Evolutionary conservation across 2,329 filamentous ascomycete species (phyloP).

Genomic region (Stemphylium vesicarium): DNA sequence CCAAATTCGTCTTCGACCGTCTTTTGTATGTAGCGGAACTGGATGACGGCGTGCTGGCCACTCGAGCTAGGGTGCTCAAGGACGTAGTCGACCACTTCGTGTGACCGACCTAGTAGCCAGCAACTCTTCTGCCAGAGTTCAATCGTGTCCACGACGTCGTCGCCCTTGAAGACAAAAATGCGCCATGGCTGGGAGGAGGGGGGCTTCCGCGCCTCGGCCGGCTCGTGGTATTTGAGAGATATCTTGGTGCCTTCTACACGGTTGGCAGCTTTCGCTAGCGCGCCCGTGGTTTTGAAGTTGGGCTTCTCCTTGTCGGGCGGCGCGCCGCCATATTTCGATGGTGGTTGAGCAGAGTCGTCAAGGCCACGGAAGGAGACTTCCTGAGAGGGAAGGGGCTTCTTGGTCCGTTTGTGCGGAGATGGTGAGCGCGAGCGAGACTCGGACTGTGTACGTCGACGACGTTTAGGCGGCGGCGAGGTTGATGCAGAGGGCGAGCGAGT

Average conservation of each 20-base stretch:
- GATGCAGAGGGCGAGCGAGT: slow-evolving; percentile 36
- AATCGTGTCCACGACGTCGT: slow-evolving; percentile 80
- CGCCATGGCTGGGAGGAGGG: slow-evolving; percentile 81
- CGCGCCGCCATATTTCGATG: slow-evolving; percentile 42
- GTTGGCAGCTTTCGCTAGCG: slow-evolving; percentile 88
- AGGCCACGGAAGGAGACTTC: slow-evolving; percentile 52
- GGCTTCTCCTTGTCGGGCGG: slow-evolving; percentile 77
- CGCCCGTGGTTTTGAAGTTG: slow-evolving; percentile 81
- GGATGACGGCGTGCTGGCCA: slow-evolving; percentile 93
- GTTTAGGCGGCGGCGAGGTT: slow-evolving; percentile 42
- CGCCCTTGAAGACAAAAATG: slow-evolving; percentile 89
- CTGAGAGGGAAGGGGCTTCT: slow-evolving; percentile 55
- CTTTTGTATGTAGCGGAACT: slow-evolving; percentile 86
- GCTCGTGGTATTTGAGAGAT: slow-evolving; percentile 94
- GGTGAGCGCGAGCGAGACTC: slow-evolving; percentile 48
- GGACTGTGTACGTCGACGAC: slow-evolving; percentile 40
- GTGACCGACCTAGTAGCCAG: slow-evolving; percentile 88
- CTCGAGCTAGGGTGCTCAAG: slow-evolving; percentile 92
- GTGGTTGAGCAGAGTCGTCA: slow-evolving; percentile 37
- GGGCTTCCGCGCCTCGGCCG: slow-evolving; percentile 88
- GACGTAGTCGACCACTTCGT: slow-evolving; percentile 78
- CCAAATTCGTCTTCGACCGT: slow-evolving; percentile 84
- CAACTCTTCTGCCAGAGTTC: slow-evolving; percentile 78
- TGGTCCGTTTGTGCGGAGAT: slow-evolving; percentile 50
- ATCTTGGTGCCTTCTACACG: slow-evolving; percentile 76